Evolutionary conservation across 352 stramenopile genomes (phyloP), one percentile per base, ranked within the genome.

Genomic region (Phytophthora ramorum): DNA sequence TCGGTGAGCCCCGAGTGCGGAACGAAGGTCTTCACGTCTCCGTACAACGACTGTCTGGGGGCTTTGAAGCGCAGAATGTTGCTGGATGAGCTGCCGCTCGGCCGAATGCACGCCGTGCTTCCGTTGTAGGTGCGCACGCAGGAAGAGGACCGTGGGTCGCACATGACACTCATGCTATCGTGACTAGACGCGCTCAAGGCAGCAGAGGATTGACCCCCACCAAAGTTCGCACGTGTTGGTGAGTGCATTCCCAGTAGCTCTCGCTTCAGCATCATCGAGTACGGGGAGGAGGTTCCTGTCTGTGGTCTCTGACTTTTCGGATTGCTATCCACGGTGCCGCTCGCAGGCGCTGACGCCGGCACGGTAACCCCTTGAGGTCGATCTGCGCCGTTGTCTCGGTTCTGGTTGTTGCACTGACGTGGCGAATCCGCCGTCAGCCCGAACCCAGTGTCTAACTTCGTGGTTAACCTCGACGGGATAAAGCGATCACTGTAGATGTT

Each of bases 401-500:
- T 69, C 46, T 77, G 68, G 38, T 76, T 78, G 28, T 43, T 69
- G 40, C 26, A 70, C 20, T 75, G 67, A 40, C 52, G 58, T 32
- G 78, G 76, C 13, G 80, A 76, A 62, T 90, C 82, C 5, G 79
- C 65, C 35, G 73, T 73, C 17, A 93, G 69, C 6, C 75, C 77
- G 20, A 95, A 96, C 16, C 78, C 83, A 20, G 83, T 84, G 19
- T 96, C 88, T 4, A 96, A 64, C 44, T 93, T 90, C 7, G 88
- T 92, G 7, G 74, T 76, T 12, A 90, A 34, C 8, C 86, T 76
- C 7, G 82, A 92, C 20, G 89, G 89, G 41, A 96, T 96, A 52
- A 96, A 96, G 8, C 89, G 84, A 55, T 96, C 89, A 38, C 86
- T 96, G 77, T 96, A 96, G 59, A 96, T 89, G 53, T 90, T 73